Conservation (phyloP, 2,329 filamentous ascomycete genomes). For the Penicillium digitatum region DNA sequence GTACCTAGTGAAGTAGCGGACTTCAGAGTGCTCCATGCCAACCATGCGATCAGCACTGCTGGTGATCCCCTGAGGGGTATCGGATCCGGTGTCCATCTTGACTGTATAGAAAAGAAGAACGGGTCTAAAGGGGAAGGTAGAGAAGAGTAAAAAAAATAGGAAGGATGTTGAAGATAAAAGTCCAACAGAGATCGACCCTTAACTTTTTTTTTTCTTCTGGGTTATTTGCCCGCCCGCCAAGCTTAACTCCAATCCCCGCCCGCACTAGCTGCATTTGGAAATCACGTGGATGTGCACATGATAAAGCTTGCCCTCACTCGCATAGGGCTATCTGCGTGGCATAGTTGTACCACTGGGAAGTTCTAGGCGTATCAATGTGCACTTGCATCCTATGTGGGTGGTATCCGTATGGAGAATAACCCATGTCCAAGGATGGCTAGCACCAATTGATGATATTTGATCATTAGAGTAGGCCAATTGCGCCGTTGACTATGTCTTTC, state of each 20-base stretch:
- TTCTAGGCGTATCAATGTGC: neutral
- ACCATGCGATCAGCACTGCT: conserved; percentile 49
- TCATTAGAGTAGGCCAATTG: neutral
- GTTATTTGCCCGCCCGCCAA: conserved; percentile 28
- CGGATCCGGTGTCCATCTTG: conserved; percentile 32
- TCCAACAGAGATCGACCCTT: conserved; percentile 16
- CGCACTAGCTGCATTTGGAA: conserved; percentile 15
- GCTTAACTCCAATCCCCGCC: conserved; percentile 25
- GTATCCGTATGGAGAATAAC: neutral
- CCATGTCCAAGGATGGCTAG: neutral
- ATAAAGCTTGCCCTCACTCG: conserved; percentile 14
- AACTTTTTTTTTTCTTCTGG: conserved; percentile 31
- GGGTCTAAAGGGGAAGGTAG: conserved; percentile 7
- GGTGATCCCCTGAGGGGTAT: conserved; percentile 28
- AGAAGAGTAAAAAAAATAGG: conserved; percentile 6
- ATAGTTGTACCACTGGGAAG: neutral
- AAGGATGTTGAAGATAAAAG: conserved; percentile 13
- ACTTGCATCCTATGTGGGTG: neutral
- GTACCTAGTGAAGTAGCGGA: conserved; percentile 99
- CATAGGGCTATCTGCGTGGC: conserved; percentile 23
- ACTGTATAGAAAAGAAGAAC: conserved; percentile 4
- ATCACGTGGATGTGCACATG: conserved; percentile 24
- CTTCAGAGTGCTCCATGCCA: conserved; percentile 84
- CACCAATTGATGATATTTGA: neutral
- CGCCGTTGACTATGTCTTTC: neutral